phyloP scores from a whole-genome alignment of 345 rosid species.

The Heritiera littoralis region DNA sequence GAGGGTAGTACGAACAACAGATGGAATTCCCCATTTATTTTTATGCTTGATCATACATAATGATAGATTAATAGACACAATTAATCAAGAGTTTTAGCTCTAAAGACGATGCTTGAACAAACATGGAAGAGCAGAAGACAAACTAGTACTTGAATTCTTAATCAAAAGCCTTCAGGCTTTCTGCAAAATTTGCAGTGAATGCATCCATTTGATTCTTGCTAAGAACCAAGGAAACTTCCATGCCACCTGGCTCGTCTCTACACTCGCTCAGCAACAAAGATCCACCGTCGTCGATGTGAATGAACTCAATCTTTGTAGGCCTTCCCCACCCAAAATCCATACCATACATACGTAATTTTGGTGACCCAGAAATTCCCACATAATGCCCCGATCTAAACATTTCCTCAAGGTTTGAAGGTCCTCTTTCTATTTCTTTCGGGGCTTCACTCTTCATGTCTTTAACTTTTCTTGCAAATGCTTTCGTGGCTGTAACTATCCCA shows the following conservation, averaged over 20 bases:
- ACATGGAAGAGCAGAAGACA: not conserved
- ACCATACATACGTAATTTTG: constrained; percentile 26
- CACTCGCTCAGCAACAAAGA: constrained; percentile 18
- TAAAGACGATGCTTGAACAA: not conserved
- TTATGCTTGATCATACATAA: too few relatives aligned
- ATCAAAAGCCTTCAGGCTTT: not conserved
- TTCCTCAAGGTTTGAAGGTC: constrained; percentile 16
- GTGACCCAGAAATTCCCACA: constrained; percentile 35
- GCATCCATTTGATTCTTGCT: constrained; percentile 17
- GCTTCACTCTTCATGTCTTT: constrained; percentile 24
- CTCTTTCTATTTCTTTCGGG: constrained; percentile 25
- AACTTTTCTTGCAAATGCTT: constrained; percentile 27
- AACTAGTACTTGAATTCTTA: not conserved
- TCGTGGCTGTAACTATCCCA: constrained; percentile 32
- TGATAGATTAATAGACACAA: too few relatives aligned
- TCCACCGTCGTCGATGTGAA: constrained; percentile 22
- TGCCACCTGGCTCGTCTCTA: constrained; percentile 27
- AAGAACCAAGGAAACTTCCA: constrained; percentile 35
- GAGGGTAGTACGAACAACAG: too few relatives aligned
- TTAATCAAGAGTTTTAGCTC: too few relatives aligned
- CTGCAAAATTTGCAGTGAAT: constrained; percentile 7
- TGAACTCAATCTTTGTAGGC: constrained; percentile 25
- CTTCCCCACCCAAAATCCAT: constrained; percentile 37
- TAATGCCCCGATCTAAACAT: constrained; percentile 23
- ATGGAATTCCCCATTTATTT: too few relatives aligned